Percentiles rank a stretch among this genome's conserved stretches.
Evolutionary conservation across 192 early-diverging fungal genomes (phyloP).

Genomic region (Gamsiella multidivaricata): DNA sequence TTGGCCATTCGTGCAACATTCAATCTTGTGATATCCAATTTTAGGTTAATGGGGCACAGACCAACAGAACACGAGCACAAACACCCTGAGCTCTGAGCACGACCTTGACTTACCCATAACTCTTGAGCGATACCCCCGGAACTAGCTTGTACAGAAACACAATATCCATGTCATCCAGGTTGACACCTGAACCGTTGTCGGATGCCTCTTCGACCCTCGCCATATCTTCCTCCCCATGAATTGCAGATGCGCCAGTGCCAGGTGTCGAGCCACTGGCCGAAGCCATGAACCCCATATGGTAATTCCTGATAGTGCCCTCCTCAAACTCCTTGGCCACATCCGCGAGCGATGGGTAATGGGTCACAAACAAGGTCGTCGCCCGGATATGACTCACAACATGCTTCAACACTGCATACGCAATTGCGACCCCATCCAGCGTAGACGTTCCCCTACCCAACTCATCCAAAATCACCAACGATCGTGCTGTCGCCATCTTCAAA

Average conservation of each 20-base stretch:
- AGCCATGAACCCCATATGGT: conserved; percentile 67
- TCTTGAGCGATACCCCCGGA: conserved; percentile 67
- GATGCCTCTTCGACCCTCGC: conserved; percentile 1
- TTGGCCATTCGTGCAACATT: conserved; percentile 80
- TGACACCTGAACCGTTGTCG: background rate
- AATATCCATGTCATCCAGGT: conserved; percentile 56
- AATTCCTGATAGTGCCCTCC: conserved; percentile 36
- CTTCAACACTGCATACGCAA: conserved; percentile 74
- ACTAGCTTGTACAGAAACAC: conserved; percentile 78
- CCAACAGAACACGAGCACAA: background rate
- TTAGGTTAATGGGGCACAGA: too few species aligned
- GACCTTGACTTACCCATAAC: conserved; percentile 74
- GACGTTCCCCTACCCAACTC: conserved; percentile 86
- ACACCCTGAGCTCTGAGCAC: too few species aligned
- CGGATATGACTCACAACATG: conserved; percentile 63
- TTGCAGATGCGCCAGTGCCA: conserved; percentile 5
- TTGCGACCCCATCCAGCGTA: conserved; percentile 75
- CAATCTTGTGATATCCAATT: conserved; percentile 57
- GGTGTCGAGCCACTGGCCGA: conserved; percentile 27
- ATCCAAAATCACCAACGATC: conserved; percentile 81
- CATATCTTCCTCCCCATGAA: background rate
- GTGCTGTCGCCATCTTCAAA: conserved; percentile 68
- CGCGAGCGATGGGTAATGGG: conserved; percentile 81
- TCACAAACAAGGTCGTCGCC: conserved; percentile 78
- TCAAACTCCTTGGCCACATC: conserved; percentile 53